A percentile compares a stretch with the other conserved stretches of the same genome.
These are phyloP conservation scores for Exserohilum turcica DNA, from an alignment of 2,329 filamentous ascomycete genomes.

Conservation along the genomic window DNA sequence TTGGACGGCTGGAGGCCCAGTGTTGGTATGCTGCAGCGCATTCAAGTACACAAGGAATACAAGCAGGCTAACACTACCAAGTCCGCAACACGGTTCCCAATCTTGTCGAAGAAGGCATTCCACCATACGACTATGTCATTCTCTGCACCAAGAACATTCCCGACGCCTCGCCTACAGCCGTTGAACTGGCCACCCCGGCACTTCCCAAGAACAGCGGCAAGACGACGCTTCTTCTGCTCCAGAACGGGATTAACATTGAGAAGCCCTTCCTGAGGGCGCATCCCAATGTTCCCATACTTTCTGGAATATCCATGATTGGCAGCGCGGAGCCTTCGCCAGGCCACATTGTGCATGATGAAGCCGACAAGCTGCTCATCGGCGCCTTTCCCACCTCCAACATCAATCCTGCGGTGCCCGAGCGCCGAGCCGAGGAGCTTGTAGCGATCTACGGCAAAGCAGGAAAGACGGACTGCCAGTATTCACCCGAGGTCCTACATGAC, in stretches of 20 bases:
- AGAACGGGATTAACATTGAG: constrained; percentile 70
- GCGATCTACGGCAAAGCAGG: constrained; percentile 55
- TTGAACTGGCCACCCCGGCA: constrained; percentile 58
- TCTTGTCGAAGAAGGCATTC: constrained; percentile 40
- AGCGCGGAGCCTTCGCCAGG: constrained; percentile 56
- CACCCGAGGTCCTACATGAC: constrained; percentile 50
- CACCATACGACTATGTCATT: constrained; percentile 61
- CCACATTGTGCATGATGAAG: constrained; percentile 59
- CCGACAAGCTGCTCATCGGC: constrained; percentile 58
- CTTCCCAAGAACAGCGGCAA: constrained; percentile 54
- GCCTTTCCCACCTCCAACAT: constrained; percentile 53
- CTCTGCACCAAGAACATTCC: constrained; percentile 64
- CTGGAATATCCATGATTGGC: constrained; percentile 60
- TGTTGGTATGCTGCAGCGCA: constrained; percentile 36
- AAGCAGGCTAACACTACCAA: constrained; percentile 19
- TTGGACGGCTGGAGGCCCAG: constrained; percentile 58
- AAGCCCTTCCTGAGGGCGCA: constrained; percentile 58
- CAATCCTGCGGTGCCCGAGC: constrained; percentile 21
- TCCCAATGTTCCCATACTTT: constrained; percentile 59
- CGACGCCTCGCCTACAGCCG: constrained; percentile 57
- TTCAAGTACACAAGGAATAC: not conserved
- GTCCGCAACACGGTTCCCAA: constrained; percentile 58
- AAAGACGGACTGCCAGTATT: constrained; percentile 52
- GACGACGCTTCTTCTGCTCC: constrained; percentile 62
- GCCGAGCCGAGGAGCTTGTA: constrained; percentile 52